phyloP scores from a whole-genome alignment of 1,284 basidiomycete species.

The Sanghuangporus weigelae region DNA sequence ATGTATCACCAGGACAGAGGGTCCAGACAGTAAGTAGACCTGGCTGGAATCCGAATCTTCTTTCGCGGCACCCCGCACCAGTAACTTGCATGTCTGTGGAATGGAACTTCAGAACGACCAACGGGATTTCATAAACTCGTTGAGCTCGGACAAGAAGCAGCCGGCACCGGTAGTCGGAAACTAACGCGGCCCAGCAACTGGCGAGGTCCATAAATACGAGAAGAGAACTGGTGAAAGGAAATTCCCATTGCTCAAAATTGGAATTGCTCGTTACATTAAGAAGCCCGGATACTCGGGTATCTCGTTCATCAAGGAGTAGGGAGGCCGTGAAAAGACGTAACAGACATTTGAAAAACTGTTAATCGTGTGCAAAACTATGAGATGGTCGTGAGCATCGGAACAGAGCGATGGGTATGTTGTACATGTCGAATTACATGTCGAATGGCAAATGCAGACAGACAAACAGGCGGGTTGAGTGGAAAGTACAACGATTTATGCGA shows the following conservation, averaged over 20 bases:
- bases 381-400: neutral
- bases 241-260: neutral
- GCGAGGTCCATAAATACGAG: neutral
- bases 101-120: neutral
- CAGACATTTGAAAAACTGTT: neutral
- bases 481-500: constrained; percentile 4
- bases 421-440: constrained; percentile 8
- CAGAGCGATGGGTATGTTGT: constrained; percentile 4
- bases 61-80: neutral
- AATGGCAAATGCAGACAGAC: neutral
- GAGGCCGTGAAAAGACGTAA: neutral
- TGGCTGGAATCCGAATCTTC: neutral
- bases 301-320: neutral
- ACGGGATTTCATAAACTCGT: neutral
- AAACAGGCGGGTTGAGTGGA: neutral
- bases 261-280: neutral
- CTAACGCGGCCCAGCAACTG: neutral
- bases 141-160: neutral
- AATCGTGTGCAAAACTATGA: neutral
- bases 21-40: neutral
- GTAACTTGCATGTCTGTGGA: neutral
- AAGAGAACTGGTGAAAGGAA: neutral
- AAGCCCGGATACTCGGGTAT: neutral
- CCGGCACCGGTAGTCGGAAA: neutral
- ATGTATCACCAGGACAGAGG: neutral